Percentiles rank a stretch among this genome's conserved stretches.
These are phyloP conservation scores for Jacaranda copaia DNA, from an alignment of 257 asterid genomes.

Conservation along the genomic window DNA sequence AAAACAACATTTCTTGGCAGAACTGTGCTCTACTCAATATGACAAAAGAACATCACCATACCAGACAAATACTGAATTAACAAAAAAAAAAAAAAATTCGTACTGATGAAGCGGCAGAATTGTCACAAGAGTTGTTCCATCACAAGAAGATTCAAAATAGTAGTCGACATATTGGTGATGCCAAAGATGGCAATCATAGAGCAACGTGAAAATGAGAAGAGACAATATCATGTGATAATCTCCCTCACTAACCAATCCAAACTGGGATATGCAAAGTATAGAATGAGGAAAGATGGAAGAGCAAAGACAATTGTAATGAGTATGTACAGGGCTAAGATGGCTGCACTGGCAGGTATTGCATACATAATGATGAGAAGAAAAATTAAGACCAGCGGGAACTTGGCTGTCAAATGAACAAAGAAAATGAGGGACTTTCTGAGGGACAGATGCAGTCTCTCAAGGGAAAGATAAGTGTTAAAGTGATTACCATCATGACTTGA, in stretches of 20 bases:
- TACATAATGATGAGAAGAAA: conserved; percentile 78
- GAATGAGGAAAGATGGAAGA: conserved; percentile 81
- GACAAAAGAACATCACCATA: background rate
- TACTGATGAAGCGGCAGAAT: background rate
- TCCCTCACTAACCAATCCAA: conserved; percentile 96
- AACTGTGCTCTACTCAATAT: background rate
- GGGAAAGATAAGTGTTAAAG: conserved; percentile 37
- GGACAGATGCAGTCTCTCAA: conserved; percentile 68
- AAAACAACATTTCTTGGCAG: conserved; percentile 21
- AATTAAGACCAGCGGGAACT: conserved; percentile 83
- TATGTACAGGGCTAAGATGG: conserved; percentile 80
- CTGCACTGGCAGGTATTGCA: conserved; percentile 92
- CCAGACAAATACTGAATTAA: background rate
- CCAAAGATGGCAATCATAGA: background rate
- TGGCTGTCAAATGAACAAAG: conserved; percentile 84
- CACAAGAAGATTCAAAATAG: background rate
- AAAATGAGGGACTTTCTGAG: conserved; percentile 65
- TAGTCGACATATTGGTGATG: background rate
- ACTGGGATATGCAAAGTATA: conserved; percentile 92
- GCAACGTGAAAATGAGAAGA: background rate
- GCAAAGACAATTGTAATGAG: conserved; percentile 81
- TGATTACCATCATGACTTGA: conserved; percentile 44
- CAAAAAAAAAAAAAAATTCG: background rate
- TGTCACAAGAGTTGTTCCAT: background rate
- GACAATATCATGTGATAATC: conserved; percentile 64